These are phyloP conservation scores for Mycena belliarum DNA, from an alignment of 768 basidiomycete genomes.

Conservation along the genomic window DNA sequence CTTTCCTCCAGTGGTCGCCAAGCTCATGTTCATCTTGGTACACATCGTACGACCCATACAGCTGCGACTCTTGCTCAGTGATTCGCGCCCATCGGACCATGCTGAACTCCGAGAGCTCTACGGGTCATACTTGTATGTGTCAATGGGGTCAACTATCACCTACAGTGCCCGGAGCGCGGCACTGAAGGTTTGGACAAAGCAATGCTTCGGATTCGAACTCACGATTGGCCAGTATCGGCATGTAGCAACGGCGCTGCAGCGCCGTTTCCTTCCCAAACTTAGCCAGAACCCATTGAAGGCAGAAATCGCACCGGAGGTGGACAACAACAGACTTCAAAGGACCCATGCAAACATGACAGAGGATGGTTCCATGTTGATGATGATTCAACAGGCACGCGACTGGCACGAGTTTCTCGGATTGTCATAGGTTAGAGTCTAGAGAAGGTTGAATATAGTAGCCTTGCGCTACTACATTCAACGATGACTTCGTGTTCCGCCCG, in stretches of 20 bases:
- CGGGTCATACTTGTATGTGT: background rate
- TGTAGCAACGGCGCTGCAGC: background rate
- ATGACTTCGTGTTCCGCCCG: too few relatives aligned
- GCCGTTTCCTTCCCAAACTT: background rate
- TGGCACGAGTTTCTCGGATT: background rate
- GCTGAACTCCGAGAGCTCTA: background rate
- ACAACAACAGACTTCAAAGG: background rate
- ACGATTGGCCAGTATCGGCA: background rate
- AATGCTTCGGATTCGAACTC: background rate
- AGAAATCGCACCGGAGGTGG: background rate
- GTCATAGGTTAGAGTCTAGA: too few relatives aligned
- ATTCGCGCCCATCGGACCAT: too few relatives aligned
- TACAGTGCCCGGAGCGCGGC: background rate
- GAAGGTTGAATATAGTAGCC: too few relatives aligned
- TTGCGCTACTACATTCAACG: too few relatives aligned
- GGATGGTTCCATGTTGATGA: background rate
- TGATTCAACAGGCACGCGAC: background rate
- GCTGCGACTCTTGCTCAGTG: background rate
- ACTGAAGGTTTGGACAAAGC: background rate
- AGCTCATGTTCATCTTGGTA: background rate
- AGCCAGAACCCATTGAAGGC: background rate
- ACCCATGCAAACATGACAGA: background rate
- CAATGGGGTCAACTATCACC: background rate
- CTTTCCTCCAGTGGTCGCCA: background rate
- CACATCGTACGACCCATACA: background rate